Percentiles rank a stretch among this genome's conserved stretches.
Evolutionary conservation across 768 basidiomycete species (phyloP).

Genomic region (Leccinum sublutescens): DNA sequence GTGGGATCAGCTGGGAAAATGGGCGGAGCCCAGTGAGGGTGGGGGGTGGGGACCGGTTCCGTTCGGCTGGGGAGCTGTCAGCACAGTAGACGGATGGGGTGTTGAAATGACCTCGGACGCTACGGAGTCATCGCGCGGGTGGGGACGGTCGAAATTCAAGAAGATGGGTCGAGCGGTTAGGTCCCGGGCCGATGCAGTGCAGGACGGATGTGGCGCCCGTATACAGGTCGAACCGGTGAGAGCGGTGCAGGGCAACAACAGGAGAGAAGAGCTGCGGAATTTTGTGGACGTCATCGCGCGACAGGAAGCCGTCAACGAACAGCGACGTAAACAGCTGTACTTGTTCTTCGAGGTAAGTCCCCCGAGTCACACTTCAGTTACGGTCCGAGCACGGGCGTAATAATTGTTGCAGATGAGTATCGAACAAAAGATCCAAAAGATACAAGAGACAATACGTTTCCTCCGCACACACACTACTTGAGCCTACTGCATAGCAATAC

Average conservation of each 20-base stretch:
- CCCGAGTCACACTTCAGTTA: neutral
- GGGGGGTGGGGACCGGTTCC: slow-evolving; percentile 12
- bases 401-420: slow-evolving; percentile 48
- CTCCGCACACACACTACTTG: slow-evolving; percentile 27
- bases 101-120: slow-evolving; percentile 17
- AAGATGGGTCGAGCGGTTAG: neutral
- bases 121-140: slow-evolving; percentile 19
- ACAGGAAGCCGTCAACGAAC: slow-evolving; percentile 37
- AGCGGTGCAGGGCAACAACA: slow-evolving; percentile 1
- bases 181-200: neutral
- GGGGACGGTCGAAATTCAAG: slow-evolving; percentile 13
- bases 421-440: slow-evolving; percentile 51
- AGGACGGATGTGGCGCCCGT: slow-evolving; percentile 2
- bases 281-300: slow-evolving; percentile 50
- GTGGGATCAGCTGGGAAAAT: neutral
- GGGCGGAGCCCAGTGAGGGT: neutral
- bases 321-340: slow-evolving; percentile 46
- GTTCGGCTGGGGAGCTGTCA: slow-evolving; percentile 11
- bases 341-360: slow-evolving; percentile 46
- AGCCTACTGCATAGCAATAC: slow-evolving; percentile 3
- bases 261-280: slow-evolving; percentile 21
- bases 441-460: slow-evolving; percentile 46
- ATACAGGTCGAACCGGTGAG: neutral
- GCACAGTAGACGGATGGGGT: slow-evolving; percentile 16
- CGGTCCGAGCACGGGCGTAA: neutral